Evolutionary conservation across 2,329 filamentous ascomycete genomes (phyloP).

Genomic region (Pleoardoris graminearum): DNA sequence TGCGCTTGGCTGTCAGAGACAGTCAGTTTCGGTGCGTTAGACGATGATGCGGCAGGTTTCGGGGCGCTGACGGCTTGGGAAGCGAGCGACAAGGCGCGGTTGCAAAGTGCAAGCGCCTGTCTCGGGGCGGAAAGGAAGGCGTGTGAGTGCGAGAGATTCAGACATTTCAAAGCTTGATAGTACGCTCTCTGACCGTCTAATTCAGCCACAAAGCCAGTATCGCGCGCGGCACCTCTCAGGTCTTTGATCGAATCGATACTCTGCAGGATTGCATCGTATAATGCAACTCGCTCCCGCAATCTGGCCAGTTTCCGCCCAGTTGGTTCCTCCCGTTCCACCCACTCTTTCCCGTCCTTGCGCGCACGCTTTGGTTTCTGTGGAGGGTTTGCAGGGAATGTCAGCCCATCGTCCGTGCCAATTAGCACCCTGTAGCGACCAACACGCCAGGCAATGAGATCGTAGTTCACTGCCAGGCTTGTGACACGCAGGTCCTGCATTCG

Average conservation of each 20-base stretch:
- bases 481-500: constrained; percentile 93
- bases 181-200: constrained; percentile 79
- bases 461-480: constrained; percentile 90
- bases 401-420: constrained; percentile 80
- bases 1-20: constrained; percentile 63
- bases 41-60: constrained; percentile 40
- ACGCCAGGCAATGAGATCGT: constrained; percentile 91
- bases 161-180: constrained; percentile 85
- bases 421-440: constrained; percentile 90
- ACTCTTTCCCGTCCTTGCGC: constrained; percentile 54
- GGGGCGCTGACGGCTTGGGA: constrained; percentile 53
- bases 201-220: constrained; percentile 73
- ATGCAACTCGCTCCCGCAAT: constrained; percentile 80
- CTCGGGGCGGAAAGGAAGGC: constrained; percentile 70
- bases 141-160: constrained; percentile 85
- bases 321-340: constrained; percentile 62
- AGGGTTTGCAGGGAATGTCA: constrained; percentile 58
- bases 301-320: constrained; percentile 75
- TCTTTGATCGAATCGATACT: constrained; percentile 90
- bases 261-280: constrained; percentile 90
- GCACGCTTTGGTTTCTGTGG: constrained; percentile 57
- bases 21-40: constrained; percentile 65
- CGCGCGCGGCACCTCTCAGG: constrained; percentile 84
- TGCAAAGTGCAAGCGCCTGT: constrained; percentile 84
- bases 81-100: constrained; percentile 68